These are phyloP conservation scores for Macrolepiota albuminosa DNA, from an alignment of 768 basidiomycete species.

Conservation along the genomic window DNA sequence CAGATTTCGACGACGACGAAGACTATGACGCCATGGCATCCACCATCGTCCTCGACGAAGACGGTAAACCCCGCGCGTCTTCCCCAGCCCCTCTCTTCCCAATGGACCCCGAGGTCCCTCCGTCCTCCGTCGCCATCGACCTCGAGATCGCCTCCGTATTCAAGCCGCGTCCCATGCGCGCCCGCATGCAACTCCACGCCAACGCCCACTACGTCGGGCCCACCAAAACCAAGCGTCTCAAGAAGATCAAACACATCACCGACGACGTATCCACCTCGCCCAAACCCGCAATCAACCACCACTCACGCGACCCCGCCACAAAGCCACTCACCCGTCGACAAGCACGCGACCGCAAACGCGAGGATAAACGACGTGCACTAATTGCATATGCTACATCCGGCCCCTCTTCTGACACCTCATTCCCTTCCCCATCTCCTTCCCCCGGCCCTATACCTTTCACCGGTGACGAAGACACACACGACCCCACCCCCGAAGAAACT, in stretches of 20 bases:
- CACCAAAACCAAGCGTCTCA: slow-evolving; percentile 32
- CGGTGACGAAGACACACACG: background rate
- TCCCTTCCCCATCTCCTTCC: background rate
- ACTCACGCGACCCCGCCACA: slow-evolving; percentile 5
- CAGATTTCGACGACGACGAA: slow-evolving; percentile 30
- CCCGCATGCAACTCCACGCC: slow-evolving; percentile 26
- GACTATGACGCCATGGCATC: slow-evolving; percentile 23
- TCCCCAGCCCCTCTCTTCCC: slow-evolving; percentile 37
- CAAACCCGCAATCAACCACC: background rate
- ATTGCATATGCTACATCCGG: slow-evolving; percentile 19
- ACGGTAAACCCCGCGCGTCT: slow-evolving; percentile 5
- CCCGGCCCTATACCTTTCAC: background rate
- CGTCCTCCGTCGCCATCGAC: slow-evolving; percentile 36
- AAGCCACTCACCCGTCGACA: slow-evolving; percentile 37
- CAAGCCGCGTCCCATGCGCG: slow-evolving; percentile 64
- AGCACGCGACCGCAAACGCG: slow-evolving; percentile 47
- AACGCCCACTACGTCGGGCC: slow-evolving; percentile 23
- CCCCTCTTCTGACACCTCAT: background rate
- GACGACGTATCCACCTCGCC: slow-evolving; percentile 4
- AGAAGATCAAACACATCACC: slow-evolving; percentile 33
- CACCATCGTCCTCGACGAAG: slow-evolving; percentile 26
- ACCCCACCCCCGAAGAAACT: slow-evolving; percentile 7
- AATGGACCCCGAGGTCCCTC: slow-evolving; percentile 39
- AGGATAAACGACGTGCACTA: slow-evolving; percentile 38
- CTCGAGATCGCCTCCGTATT: slow-evolving; percentile 70